Evolutionary conservation across 164 flowering plant species (phyloP), one percentile per base, ranked within the genome.

Genomic region (Cinnamomum micranthum): DNA sequence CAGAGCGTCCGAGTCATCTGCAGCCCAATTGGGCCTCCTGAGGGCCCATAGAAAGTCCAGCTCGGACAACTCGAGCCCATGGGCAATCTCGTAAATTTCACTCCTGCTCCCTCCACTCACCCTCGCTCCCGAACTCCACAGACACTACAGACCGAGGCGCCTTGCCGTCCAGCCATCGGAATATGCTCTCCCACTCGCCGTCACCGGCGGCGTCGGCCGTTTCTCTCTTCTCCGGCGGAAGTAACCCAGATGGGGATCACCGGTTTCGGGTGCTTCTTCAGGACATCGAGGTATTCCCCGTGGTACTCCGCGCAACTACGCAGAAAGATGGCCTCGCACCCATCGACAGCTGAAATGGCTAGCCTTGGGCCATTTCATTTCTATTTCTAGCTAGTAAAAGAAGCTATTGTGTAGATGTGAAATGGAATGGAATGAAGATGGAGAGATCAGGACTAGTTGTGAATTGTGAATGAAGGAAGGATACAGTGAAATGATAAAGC

Each of bases 11-110:
- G 62, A 22, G 11, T 33, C 77, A 15, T 70, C 59, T 17, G 11
- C 64, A 2, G 47, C 59, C 14, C 82, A 78, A 66, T 10, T 66
- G 3, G 82, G 77, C 14, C 64, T 66, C 62, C 87, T 74, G 1
- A 86, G 59, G 0, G 81, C 89, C 89, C 89, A 86, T 60, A 88
- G 68, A 82, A 91, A 91, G 1, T 88, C 89, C 19, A 86, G 50
- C 19, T 69, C 71, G 12, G n/a, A n/a, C n/a, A n/a, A n/a, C 60
- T 55, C 17, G 3, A 6, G 17, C 33, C 93, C 96, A 22, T 76
- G 76, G 9, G 91, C 92, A 28, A 91, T 59, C 79, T 86, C 87
- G 1, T 47, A 69, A 67, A 82, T 19, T 50, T 85, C 77, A 17
- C 77, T 78, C 12, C 59, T 74, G 60, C 77, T 85, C n/a, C n/a